These are phyloP conservation scores for Euphrasia arctica DNA, from an alignment of 305 asterid genomes.

Conservation along the genomic window DNA sequence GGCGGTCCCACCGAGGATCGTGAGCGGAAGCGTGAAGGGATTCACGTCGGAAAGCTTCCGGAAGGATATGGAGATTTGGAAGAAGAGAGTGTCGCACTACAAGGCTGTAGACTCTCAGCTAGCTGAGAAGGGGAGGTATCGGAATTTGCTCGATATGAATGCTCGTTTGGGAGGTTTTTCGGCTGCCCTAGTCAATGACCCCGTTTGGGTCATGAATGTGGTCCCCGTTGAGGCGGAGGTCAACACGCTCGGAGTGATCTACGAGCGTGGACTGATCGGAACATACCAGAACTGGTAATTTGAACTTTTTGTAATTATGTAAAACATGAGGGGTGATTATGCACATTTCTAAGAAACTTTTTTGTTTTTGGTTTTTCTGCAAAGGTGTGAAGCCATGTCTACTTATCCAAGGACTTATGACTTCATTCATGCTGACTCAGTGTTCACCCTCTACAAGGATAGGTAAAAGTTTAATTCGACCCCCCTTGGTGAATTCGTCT, in stretches of 20 bases:
- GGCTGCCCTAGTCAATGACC: conserved; percentile 78
- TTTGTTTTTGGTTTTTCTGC: not conserved
- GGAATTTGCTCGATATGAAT: conserved; percentile 92
- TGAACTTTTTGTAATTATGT: not conserved
- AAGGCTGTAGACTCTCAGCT: conserved; percentile 68
- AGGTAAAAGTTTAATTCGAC: conserved; percentile 36
- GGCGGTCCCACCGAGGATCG: conserved; percentile 72
- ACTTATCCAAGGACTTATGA: conserved; percentile 94
- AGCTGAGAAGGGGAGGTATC: conserved; percentile 73
- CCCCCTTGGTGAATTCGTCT: not conserved
- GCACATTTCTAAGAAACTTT: not conserved
- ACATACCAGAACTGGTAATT: conserved; percentile 40
- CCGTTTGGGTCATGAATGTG: conserved; percentile 87
- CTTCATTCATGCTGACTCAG: conserved; percentile 72
- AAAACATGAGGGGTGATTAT: not conserved
- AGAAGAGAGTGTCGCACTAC: conserved; percentile 65
- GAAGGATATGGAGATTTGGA: conserved; percentile 60
- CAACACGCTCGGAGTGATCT: conserved; percentile 72
- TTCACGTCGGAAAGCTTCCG: conserved; percentile 44
- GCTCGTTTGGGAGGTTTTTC: conserved; percentile 87
- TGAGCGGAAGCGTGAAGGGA: conserved; percentile 53
- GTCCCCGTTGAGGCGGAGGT: conserved; percentile 61
- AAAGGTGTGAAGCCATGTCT: conserved; percentile 98
- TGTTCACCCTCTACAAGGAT: conserved; percentile 69
- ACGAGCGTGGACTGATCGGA: conserved; percentile 89